phyloP scores from a whole-genome alignment of 306 rosid genomes.

The Prunus davidiana region DNA sequence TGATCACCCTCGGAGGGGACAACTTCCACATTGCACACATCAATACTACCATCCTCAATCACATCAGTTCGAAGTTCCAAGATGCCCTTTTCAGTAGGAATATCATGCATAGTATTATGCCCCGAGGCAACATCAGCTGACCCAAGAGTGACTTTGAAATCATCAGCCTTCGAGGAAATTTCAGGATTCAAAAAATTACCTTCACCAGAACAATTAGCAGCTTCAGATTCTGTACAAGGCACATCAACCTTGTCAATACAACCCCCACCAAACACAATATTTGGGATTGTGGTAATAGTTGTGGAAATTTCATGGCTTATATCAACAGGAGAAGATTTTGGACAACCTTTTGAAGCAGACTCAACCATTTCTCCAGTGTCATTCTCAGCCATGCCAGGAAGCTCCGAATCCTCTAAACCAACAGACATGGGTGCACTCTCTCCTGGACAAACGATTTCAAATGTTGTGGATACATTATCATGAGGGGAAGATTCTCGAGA shows the following conservation, averaged over 20 bases:
- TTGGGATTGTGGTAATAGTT: neutral
- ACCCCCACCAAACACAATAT: slow-evolving; percentile 7
- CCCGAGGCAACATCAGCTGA: neutral
- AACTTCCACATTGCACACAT: slow-evolving; percentile 27
- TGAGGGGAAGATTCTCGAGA: slow-evolving; percentile 5
- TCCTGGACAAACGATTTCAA: neutral
- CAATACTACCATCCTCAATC: slow-evolving; percentile 12
- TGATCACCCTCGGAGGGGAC: slow-evolving; percentile 24
- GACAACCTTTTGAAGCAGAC: slow-evolving; percentile 6
- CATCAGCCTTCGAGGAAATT: slow-evolving; percentile 5
- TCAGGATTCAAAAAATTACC: slow-evolving; percentile 20
- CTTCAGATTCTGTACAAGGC: slow-evolving; percentile 16
- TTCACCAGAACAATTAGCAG: slow-evolving; percentile 17
- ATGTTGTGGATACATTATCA: neutral
- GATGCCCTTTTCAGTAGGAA: slow-evolving; percentile 18
- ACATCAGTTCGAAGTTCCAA: slow-evolving; percentile 16
- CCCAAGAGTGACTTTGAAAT: slow-evolving; percentile 14
- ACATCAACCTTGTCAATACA: slow-evolving; percentile 9
- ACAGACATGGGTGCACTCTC: neutral
- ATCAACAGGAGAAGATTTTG: slow-evolving; percentile 14
- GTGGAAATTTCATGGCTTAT: neutral
- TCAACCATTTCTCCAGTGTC: neutral
- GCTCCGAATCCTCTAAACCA: neutral
- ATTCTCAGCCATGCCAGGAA: slow-evolving; percentile 7
- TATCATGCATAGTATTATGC: neutral